Percentiles rank a stretch among this genome's conserved stretches.
These are phyloP conservation scores for Aethionema arabicum DNA, from an alignment of 345 rosid species.

Conservation along the genomic window DNA sequence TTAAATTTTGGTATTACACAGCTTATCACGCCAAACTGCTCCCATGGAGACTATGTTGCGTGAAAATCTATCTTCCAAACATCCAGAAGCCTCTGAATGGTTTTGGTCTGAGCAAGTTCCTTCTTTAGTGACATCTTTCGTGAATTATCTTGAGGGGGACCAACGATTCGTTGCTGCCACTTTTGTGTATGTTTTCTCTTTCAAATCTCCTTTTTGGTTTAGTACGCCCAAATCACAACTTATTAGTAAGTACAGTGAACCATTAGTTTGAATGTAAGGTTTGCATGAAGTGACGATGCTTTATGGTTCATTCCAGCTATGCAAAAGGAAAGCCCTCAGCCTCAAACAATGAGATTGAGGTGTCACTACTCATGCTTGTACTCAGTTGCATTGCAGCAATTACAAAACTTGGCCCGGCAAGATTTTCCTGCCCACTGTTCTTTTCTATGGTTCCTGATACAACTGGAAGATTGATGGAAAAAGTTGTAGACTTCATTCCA, in stretches of 20 bases:
- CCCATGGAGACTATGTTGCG: conserved; percentile 77
- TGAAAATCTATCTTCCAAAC: conserved; percentile 71
- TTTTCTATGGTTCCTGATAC: conserved; percentile 67
- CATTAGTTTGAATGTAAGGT: conserved; percentile 23
- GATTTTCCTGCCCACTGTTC: conserved; percentile 76
- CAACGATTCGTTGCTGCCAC: conserved; percentile 61
- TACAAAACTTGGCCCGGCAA: conserved; percentile 81
- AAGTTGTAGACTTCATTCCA: conserved; percentile 73
- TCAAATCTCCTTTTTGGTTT: conserved; percentile 28
- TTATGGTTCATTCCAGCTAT: conserved; percentile 44
- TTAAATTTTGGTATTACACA: conserved; percentile 37
- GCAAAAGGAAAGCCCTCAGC: conserved; percentile 46
- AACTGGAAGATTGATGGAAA: conserved; percentile 84
- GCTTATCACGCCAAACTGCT: conserved; percentile 71
- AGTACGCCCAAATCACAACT: conserved; percentile 2
- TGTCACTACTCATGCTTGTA: conserved; percentile 80
- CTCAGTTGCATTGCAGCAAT: conserved; percentile 79
- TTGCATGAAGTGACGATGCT: conserved; percentile 25
- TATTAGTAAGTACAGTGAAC: conserved; percentile 12
- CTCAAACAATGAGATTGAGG: conserved; percentile 58
- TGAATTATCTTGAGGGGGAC: conserved; percentile 69
- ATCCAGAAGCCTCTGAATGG: conserved; percentile 74
- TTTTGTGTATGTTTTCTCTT: conserved; percentile 48
- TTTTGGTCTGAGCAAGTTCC: conserved; percentile 85
- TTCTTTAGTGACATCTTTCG: conserved; percentile 55